A percentile compares a stretch with the other conserved stretches of the same genome.
Evolutionary conservation across 2,329 filamentous ascomycete genomes (phyloP).

Genomic region (Emergomyces orientalis): DNA sequence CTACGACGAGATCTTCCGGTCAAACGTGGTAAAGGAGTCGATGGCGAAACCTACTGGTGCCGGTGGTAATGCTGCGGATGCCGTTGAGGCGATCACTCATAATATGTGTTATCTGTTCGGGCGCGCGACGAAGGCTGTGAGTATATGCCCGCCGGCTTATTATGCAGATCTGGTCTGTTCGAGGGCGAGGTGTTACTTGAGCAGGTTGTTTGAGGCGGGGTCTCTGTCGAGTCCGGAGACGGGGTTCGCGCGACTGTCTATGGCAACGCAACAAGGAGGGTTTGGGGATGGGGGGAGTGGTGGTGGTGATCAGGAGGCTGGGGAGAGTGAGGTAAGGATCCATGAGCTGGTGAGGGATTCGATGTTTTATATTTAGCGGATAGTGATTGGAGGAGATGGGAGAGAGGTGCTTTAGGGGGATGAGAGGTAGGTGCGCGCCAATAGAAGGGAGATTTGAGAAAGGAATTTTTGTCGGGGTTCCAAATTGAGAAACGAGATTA

Average conservation of each 20-base stretch:
- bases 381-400: too few species aligned
- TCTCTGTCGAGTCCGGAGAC: not conserved
- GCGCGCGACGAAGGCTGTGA: constrained; percentile 76
- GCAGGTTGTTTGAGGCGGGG: constrained; percentile 42
- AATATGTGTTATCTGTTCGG: constrained; percentile 75
- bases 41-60: constrained; percentile 4
- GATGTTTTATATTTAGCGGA: constrained; percentile 5
- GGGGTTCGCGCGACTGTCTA: not conserved
- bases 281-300: not conserved
- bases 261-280: too few species aligned
- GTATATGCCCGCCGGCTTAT: constrained; percentile 78
- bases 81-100: constrained; percentile 64
- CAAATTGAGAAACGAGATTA: too few species aligned
- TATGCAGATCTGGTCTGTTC: constrained; percentile 82
- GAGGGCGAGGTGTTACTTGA: constrained; percentile 62
- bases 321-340: not conserved
- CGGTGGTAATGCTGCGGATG: constrained; percentile 47
- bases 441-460: not conserved
- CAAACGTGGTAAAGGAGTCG: constrained; percentile 15
- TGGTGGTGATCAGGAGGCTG: too few species aligned
- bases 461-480: not conserved
- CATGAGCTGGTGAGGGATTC: not conserved
- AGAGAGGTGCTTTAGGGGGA: too few species aligned
- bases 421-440: too few species aligned
- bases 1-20: constrained; percentile 57